Base-by-base conservation (phyloP, 805 yeast genomes). In the Babjeviella inositovora region DNA sequence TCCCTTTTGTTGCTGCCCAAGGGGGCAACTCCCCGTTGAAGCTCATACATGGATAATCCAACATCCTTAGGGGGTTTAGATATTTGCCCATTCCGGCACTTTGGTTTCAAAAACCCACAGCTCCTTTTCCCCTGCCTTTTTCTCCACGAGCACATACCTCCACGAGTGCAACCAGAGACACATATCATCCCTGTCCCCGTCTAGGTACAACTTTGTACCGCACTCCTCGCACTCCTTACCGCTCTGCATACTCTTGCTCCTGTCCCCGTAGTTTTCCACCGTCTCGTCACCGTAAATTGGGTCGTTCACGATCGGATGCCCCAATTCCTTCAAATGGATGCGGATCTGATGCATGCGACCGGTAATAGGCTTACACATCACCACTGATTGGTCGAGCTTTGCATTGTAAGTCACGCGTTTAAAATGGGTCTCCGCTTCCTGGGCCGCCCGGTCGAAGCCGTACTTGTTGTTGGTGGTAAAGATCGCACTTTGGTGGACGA, bases 311-410 rank as follows among this genome's bases (percentile, higher is more conserved):
- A 50, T 50, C 2, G 55, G 52, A 29, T 30, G 37, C 0, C 59
- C 57, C 29, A 65, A 23, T 30, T 62, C 57, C 12, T 69, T 38
- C 8, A 67, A 38, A 37, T 67, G 74, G 5, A 67, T 62, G 8
- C 74, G 43, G 13, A 67, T 64, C 37, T 67, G 74, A 39, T 67
- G 74, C 38, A 62, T 62, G 29, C 60, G 47, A 0, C 74, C 74
- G 1, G 70, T 60, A 5, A 57, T 28, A 0, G 73, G 72, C 19
- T 36, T 38, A 31, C 73, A 67, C 26, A 35, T 26, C 2, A 67
- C 65, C 2, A 66, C 37, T 31, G 67, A 60, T 26, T 62, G 43
- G 27, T 52, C 26, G 8, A 31, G 12, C 2, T 29, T 25, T 2
- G 27, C 11, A 28, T 37, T 39, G 32, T 56, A 60, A 11, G 23